These are phyloP conservation scores for Schizosaccharomyces lindneri DNA, from an alignment of 805 yeast genomes.

Conservation along the genomic window DNA sequence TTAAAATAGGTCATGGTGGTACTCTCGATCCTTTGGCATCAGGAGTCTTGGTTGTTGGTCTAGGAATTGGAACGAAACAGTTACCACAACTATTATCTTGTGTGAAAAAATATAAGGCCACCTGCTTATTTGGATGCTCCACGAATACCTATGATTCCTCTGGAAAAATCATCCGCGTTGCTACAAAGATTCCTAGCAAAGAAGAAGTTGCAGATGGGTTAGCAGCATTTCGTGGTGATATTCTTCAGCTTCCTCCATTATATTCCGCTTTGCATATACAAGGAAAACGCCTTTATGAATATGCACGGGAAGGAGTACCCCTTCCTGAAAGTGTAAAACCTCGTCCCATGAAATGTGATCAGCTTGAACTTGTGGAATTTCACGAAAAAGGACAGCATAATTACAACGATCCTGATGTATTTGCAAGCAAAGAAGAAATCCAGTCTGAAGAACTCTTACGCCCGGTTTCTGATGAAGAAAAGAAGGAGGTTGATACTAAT, in stretches of 20 bases:
- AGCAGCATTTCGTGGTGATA: constrained; percentile 48
- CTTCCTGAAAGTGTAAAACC: constrained; percentile 64
- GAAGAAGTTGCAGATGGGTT: constrained; percentile 27
- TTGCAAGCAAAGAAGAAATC: constrained; percentile 15
- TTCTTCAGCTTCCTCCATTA: constrained; percentile 82
- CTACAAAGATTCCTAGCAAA: constrained; percentile 27
- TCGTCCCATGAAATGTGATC: constrained; percentile 39
- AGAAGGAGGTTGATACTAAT: background rate
- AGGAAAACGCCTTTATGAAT: constrained; percentile 82
- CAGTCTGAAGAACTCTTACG: constrained; percentile 9
- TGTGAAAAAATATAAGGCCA: constrained; percentile 49
- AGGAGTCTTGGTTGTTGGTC: constrained; percentile 76
- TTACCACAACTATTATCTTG: constrained; percentile 49
- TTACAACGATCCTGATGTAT: constrained; percentile 20
- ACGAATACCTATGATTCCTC: constrained; percentile 89
- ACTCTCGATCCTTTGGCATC: constrained; percentile 87
- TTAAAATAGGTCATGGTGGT: constrained; percentile 96
- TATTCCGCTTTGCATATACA: constrained; percentile 77
- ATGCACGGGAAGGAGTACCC: constrained; percentile 70
- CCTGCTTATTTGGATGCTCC: constrained; percentile 65
- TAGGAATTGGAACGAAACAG: constrained; percentile 76
- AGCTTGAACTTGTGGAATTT: constrained; percentile 30
- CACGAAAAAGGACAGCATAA: constrained; percentile 23
- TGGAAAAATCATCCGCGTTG: constrained; percentile 48
- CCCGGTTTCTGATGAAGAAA: constrained; percentile 4